Evolutionary conservation across 495 filamentous ascomycete species (phyloP).

Genomic region (Penicillium parvum): DNA sequence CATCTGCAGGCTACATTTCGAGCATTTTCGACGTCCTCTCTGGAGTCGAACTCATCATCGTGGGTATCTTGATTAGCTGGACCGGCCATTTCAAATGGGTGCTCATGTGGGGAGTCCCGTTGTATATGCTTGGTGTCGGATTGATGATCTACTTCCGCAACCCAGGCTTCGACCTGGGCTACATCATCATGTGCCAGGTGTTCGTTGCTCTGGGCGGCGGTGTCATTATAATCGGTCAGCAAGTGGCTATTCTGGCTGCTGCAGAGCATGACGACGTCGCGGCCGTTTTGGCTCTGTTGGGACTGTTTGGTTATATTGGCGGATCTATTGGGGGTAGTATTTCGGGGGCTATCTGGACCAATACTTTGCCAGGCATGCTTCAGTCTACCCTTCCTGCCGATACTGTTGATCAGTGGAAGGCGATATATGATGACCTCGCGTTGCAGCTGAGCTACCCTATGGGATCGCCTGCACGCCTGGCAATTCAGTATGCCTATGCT

Average conservation of each 20-base stretch:
- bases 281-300: constrained; percentile 56
- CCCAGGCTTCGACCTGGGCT: constrained; percentile 50
- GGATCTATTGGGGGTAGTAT: constrained; percentile 60
- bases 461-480: constrained; percentile 46
- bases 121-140: constrained; percentile 52
- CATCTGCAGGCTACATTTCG: constrained; percentile 45
- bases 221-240: constrained; percentile 55
- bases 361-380: constrained; percentile 52
- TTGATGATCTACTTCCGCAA: constrained; percentile 65
- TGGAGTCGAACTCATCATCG: constrained; percentile 40
- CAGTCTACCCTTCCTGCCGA: constrained; percentile 49
- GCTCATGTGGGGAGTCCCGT: constrained; percentile 52
- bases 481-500: constrained; percentile 54
- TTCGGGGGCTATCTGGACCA: constrained; percentile 61
- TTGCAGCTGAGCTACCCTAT: constrained; percentile 50
- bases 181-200: constrained; percentile 68
- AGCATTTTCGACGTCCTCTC: constrained; percentile 49
- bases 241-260: constrained; percentile 64
- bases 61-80: constrained; percentile 49
- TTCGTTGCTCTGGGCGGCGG: constrained; percentile 62
- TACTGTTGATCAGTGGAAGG: constrained; percentile 25
- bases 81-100: constrained; percentile 53
- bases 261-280: constrained; percentile 61
- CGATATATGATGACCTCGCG: constrained; percentile 51
- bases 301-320: constrained; percentile 58